phyloP scores from a whole-genome alignment of 1,139 yeast species.

The Sugiyamaella xylanicola region DNA sequence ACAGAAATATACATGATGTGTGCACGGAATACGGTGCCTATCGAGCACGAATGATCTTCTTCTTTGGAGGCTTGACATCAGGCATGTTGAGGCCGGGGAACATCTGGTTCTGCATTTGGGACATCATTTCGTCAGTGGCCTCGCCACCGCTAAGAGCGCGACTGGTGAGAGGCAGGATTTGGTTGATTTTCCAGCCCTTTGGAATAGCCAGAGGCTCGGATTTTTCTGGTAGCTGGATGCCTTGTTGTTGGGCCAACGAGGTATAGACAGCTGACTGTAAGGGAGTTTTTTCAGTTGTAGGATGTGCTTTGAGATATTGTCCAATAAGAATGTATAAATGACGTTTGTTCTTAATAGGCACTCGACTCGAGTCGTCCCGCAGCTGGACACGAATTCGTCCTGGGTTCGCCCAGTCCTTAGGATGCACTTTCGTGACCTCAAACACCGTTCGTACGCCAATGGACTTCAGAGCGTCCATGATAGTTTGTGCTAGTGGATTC shows the following conservation, averaged over 20 bases:
- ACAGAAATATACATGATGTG: no score
- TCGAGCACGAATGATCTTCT: constrained; percentile 27
- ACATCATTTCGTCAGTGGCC: constrained; percentile 65
- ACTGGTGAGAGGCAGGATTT: constrained; percentile 82
- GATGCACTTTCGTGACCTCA: constrained; percentile 81
- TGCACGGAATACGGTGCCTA: background rate
- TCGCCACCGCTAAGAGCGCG: constrained; percentile 82
- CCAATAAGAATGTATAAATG: constrained; percentile 64
- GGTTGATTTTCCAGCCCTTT: constrained; percentile 81
- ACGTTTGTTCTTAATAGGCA: constrained; percentile 59
- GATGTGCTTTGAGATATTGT: constrained; percentile 63
- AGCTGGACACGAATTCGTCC: constrained; percentile 79
- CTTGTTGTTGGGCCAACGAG: constrained; percentile 49
- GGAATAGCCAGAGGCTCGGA: constrained; percentile 74
- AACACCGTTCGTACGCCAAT: constrained; percentile 43
- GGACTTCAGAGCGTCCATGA: constrained; percentile 64
- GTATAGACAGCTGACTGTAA: constrained; percentile 59
- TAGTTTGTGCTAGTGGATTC: constrained; percentile 83
- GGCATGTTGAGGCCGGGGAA: constrained; percentile 38
- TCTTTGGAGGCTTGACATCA: constrained; percentile 34
- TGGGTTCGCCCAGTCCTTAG: constrained; percentile 96
- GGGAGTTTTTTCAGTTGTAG: constrained; percentile 68
- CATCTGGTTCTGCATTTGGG: constrained; percentile 44
- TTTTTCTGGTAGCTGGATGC: constrained; percentile 49
- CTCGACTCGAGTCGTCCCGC: constrained; percentile 27